Evolutionary conservation across 805 yeast species (phyloP).

Genomic region (Lachancea thermotolerans): DNA sequence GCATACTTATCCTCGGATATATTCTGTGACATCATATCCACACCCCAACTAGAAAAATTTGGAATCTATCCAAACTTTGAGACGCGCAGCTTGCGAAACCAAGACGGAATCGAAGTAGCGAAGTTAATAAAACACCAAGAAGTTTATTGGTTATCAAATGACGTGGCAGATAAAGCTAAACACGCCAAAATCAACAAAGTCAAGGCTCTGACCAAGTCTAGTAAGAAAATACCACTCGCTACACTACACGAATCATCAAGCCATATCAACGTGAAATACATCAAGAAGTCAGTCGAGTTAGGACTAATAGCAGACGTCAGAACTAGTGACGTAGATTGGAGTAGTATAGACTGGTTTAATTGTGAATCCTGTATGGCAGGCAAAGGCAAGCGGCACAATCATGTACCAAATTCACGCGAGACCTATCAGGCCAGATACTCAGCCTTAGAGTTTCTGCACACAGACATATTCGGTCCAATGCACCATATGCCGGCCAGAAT

Average conservation of each 20-base stretch:
- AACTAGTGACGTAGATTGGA: neutral
- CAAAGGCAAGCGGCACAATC: constrained; percentile 6
- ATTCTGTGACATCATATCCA: neutral
- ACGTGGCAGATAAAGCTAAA: neutral
- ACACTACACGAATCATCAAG: neutral
- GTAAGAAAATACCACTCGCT: neutral
- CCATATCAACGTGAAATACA: neutral
- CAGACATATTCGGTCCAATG: constrained; percentile 11
- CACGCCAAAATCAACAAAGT: neutral
- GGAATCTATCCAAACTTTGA: neutral
- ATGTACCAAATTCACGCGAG: constrained; percentile 5
- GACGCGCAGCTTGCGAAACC: neutral
- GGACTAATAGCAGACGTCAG: neutral
- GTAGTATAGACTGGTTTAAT: neutral
- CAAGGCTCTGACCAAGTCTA: neutral
- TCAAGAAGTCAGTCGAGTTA: neutral
- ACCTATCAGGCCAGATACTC: neutral
- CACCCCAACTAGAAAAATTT: neutral
- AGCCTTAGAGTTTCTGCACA: constrained; percentile 7
- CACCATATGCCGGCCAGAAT: constrained; percentile 1
- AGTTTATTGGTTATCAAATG: neutral
- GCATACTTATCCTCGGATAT: neutral
- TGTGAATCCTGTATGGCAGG: constrained; percentile 9
- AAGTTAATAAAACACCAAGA: neutral
- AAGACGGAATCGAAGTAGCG: neutral